Evolutionary conservation across 2,329 filamentous ascomycete genomes (phyloP).

Genomic region (Cyphellophora europaea): DNA sequence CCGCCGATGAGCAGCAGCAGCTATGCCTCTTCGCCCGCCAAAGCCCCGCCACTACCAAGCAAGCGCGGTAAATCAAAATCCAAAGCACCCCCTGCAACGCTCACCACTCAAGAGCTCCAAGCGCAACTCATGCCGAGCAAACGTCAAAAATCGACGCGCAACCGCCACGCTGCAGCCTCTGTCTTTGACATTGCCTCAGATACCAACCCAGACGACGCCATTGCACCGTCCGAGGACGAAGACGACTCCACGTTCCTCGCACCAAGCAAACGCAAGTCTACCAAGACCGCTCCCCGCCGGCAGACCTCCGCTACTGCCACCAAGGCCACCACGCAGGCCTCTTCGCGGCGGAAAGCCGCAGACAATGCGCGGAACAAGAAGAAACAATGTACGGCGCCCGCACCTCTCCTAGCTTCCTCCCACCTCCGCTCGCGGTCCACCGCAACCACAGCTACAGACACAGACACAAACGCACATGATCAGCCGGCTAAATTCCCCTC

Average conservation of each 20-base stretch:
- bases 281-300: too few species aligned
- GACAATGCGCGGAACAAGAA: conserved; percentile 3
- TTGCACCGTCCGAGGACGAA: conserved; percentile 5
- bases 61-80: conserved; percentile 4
- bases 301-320: neutral
- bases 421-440: conserved; percentile 1
- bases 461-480: neutral
- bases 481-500: neutral
- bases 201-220: conserved; percentile 5
- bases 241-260: conserved; percentile 17
- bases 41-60: neutral
- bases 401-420: too few species aligned
- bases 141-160: conserved; percentile 5
- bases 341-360: conserved; percentile 6
- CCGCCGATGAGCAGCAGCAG: conserved; percentile 8
- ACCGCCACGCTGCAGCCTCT: conserved; percentile 2
- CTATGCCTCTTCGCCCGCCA: conserved; percentile 7
- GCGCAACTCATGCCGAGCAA: conserved; percentile 12
- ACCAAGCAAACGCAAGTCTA: conserved; percentile 6
- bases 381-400: neutral
- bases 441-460: conserved; percentile 2
- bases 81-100: conserved; percentile 1
- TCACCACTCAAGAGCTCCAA: conserved; percentile 13
- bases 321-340: neutral
- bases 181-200: conserved; percentile 16